Percentiles rank a stretch among this genome's conserved stretches.
phyloP scores from a whole-genome alignment of 1,284 basidiomycete genomes.

The Ustilago curta region DNA sequence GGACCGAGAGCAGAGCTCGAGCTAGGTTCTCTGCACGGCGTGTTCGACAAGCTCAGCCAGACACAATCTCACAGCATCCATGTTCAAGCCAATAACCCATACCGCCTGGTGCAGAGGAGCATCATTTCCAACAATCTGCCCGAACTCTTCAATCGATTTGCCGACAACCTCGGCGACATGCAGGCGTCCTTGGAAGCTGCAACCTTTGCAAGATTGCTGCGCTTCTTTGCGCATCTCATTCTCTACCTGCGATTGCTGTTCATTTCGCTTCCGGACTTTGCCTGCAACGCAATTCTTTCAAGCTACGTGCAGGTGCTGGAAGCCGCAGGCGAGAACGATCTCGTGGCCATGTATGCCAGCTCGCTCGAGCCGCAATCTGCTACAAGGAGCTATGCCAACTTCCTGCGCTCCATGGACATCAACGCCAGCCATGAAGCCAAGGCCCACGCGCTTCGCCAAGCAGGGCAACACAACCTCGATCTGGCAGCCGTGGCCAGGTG shows the following conservation, averaged over 20 bases:
- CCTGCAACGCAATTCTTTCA: constrained; percentile 82
- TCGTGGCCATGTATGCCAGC: constrained; percentile 93
- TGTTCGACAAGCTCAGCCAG: constrained; percentile 64
- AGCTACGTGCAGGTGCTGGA: constrained; percentile 87
- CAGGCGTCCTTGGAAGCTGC: constrained; percentile 42
- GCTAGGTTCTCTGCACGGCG: constrained; percentile 42
- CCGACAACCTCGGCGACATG: constrained; percentile 58
- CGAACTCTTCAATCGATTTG: constrained; percentile 60
- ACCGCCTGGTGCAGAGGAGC: constrained; percentile 85
- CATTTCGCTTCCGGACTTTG: constrained; percentile 72
- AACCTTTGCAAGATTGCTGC: constrained; percentile 71
- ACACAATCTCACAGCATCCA: constrained; percentile 55
- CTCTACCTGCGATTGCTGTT: constrained; percentile 88
- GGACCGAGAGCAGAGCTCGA: constrained; percentile 13
- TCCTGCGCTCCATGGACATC: constrained; percentile 81
- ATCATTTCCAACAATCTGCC: constrained; percentile 83
- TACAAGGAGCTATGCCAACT: constrained; percentile 90
- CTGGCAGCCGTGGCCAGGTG: constrained; percentile 82
- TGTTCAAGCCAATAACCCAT: constrained; percentile 78
- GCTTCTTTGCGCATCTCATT: constrained; percentile 96
- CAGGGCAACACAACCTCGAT: constrained; percentile 85
- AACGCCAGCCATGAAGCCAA: constrained; percentile 78
- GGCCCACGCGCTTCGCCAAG: constrained; percentile 79
- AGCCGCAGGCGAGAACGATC: constrained; percentile 78
- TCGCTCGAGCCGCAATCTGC: constrained; percentile 87